Evolutionary conservation across 805 yeast species (phyloP), one percentile per base, ranked within the genome.

Genomic region (Barnettozyma wickerhamii): DNA sequence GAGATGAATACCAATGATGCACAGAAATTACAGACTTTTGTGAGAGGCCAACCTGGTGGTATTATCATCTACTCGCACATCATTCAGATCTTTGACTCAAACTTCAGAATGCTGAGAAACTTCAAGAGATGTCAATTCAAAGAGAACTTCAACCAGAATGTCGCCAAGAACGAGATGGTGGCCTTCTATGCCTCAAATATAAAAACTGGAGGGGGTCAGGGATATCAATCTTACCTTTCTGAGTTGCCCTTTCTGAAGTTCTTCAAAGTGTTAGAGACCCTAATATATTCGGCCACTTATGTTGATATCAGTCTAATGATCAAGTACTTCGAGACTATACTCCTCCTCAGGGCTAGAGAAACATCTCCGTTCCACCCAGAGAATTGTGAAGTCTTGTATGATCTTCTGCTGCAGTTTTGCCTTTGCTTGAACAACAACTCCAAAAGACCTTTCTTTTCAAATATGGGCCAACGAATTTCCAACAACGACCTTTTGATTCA

Each of bases 301-400:
- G 13, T n/a, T 10, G 27, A 33, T 17, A 28, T 27, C 9, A 20
- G 28, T 19, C 15, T 41, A 21, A 28, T 42, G 2, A 26, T 35
- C 13, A 39, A 36, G 7, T 43, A 43, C 20, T 43, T 43, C 33
- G 46, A 43, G 27, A 26, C 36, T 3, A 24, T 43, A 5, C 42
- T 72, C 30, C 49, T 61, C 7, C 41, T 50, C 19, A 60, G 62
- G 24, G 74, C 74, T 3, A 47, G 56, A 26, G 42, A 50, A 17
- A 60, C 60, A 13, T 57, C 61, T 13, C 55, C 66, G 21, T 64
- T 65, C 52, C 72, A 68, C 40, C 52, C 58, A 37, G 61, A 56
- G 48, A 64, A 59, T 37, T 68, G 65, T 50, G 74, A 74, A 13
- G 58, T 70, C 20, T 52, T 72, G 27, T 58, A 73, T 34, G 71